Evolutionary conservation across 148 eudicot species (phyloP).

Genomic region (Gaultheria prostrata): DNA sequence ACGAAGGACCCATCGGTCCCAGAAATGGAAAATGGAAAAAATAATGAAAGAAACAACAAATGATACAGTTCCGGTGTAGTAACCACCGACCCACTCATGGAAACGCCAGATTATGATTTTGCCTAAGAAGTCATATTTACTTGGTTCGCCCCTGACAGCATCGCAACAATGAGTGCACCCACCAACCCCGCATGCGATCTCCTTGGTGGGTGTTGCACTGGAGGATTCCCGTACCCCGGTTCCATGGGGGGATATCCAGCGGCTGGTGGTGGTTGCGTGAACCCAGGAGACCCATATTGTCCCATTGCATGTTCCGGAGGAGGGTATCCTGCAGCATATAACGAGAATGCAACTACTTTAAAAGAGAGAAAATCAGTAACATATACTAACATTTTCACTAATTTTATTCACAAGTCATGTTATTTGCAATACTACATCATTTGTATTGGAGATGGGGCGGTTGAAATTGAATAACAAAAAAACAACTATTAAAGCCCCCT

Average conservation of each 20-base stretch:
- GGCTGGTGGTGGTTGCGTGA: constrained; percentile 11
- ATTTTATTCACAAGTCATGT: not conserved
- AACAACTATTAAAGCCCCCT: not conserved
- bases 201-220: constrained; percentile 23
- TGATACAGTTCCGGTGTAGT: no score
- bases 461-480: not conserved
- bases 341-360: no score
- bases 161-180: constrained; percentile 50
- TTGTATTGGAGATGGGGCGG: not conserved
- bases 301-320: not conserved
- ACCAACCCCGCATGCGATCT: constrained; percentile 43
- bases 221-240: constrained; percentile 16
- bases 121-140: no score
- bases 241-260: constrained; percentile 25
- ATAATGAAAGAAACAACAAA: no score
- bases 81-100: no score
- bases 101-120: no score
- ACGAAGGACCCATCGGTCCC: no score
- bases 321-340: constrained; percentile 2
- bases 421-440: not conserved
- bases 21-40: no score
- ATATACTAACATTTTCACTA: no score
- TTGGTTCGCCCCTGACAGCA: not conserved
- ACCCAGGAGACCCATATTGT: constrained; percentile 23
- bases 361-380: no score